Evolutionary conservation across 2,329 filamentous ascomycete genomes (phyloP).

Genomic region (Epichloe coenophiala): DNA sequence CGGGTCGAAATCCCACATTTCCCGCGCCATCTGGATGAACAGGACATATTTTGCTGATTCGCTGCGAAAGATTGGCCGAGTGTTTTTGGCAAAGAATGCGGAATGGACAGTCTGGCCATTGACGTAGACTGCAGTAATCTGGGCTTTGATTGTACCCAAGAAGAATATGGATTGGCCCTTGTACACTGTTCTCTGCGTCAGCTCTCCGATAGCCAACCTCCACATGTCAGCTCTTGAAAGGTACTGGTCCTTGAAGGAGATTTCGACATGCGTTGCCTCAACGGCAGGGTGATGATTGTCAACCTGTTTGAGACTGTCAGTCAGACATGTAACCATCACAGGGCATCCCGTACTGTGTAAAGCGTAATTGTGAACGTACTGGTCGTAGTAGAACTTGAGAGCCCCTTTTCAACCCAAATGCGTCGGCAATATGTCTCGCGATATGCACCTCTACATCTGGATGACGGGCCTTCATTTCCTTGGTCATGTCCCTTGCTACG

Average conservation of each 20-base stretch:
- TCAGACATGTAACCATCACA: not conserved
- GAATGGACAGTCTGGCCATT: slow-evolving; percentile 69
- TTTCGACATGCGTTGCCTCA: slow-evolving; percentile 82
- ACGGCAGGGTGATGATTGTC: slow-evolving; percentile 36
- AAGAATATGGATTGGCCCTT: slow-evolving; percentile 90
- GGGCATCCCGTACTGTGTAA: not conserved
- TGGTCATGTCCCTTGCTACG: slow-evolving; percentile 56
- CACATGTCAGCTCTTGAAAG: slow-evolving; percentile 92
- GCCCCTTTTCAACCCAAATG: slow-evolving; percentile 68
- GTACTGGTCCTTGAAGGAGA: slow-evolving; percentile 90
- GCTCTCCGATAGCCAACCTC: slow-evolving; percentile 70
- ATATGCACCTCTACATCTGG: slow-evolving; percentile 60
- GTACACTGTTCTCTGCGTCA: slow-evolving; percentile 73
- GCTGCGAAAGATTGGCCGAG: slow-evolving; percentile 89
- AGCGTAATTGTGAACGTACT: slow-evolving; percentile 21
- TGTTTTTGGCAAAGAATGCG: slow-evolving; percentile 74
- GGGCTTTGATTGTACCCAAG: slow-evolving; percentile 83
- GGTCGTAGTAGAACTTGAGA: slow-evolving; percentile 52
- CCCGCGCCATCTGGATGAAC: slow-evolving; percentile 93
- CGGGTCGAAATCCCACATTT: slow-evolving; percentile 98
- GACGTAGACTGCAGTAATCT: slow-evolving; percentile 69
- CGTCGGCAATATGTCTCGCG: slow-evolving; percentile 62
- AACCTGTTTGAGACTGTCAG: slow-evolving; percentile 18
- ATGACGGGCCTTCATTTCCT: slow-evolving; percentile 51
- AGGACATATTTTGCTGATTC: slow-evolving; percentile 89